Evolutionary conservation across 306 rosid species (phyloP).

Genomic region (Nissolia schottii): DNA sequence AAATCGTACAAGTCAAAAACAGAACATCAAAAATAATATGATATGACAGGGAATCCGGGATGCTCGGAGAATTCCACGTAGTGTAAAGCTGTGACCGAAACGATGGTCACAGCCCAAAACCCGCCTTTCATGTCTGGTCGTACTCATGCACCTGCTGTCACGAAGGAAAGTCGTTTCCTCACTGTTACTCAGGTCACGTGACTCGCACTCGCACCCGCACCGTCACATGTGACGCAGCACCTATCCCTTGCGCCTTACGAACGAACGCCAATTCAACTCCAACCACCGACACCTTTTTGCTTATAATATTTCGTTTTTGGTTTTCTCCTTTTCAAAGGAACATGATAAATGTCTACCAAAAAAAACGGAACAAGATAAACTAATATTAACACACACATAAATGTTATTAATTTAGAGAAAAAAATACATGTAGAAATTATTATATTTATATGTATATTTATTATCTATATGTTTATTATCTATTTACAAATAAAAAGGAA

Average conservation of each 20-base stretch:
- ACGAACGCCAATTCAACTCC: background rate
- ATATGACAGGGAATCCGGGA: background rate
- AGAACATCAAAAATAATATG: background rate
- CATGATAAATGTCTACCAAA: background rate
- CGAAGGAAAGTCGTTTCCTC: background rate
- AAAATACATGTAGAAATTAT: too few relatives aligned
- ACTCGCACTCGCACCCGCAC: background rate
- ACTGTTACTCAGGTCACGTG: background rate
- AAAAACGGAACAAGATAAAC: too few relatives aligned
- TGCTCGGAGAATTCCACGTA: constrained; percentile 4
- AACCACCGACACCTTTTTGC: background rate
- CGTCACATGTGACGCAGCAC: constrained; percentile 21
- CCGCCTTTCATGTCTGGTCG: background rate
- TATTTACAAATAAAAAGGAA: too few relatives aligned
- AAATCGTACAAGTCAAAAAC: background rate
- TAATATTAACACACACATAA: too few relatives aligned
- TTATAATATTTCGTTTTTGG: background rate
- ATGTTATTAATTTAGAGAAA: too few relatives aligned
- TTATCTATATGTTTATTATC: too few relatives aligned
- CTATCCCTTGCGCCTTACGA: background rate
- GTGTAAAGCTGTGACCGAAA: background rate
- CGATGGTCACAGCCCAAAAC: background rate
- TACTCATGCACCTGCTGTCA: background rate
- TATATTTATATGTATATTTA: too few relatives aligned
- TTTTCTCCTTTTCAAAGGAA: background rate